These are phyloP conservation scores for Acanthamoeba triangularis DNA, from an alignment of 208 protist species.

Conservation along the genomic window DNA sequence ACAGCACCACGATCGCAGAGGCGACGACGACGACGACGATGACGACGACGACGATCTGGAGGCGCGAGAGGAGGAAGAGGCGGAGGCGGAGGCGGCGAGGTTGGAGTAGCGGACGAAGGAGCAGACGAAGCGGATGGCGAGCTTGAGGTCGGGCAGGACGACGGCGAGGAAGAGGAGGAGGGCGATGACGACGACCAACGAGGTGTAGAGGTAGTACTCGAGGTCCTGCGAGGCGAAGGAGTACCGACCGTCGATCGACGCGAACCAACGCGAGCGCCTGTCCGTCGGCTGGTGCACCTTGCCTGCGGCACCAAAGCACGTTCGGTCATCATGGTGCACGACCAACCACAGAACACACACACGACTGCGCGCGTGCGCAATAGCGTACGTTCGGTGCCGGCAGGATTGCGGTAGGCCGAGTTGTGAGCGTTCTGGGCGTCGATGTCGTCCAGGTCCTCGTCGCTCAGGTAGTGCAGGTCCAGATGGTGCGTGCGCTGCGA, in stretches of 20 bases:
- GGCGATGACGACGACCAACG: slow-evolving; percentile 18
- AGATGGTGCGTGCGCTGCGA: slow-evolving; percentile 38
- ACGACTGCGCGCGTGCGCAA: no score
- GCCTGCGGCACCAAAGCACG: no score
- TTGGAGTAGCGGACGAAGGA: neutral
- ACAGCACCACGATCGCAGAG: neutral
- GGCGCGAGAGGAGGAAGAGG: neutral
- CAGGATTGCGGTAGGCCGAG: neutral
- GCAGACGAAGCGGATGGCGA: neutral
- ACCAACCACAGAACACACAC: neutral
- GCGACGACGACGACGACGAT: neutral
- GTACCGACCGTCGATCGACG: slow-evolving; percentile 21
- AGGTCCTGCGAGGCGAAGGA: slow-evolving; percentile 28
- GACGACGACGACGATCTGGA: neutral
- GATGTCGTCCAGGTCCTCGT: slow-evolving; percentile 50
- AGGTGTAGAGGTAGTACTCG: slow-evolving; percentile 48
- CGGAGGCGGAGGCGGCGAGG: neutral
- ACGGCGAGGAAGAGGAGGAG: neutral
- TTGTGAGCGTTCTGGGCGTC: neutral
- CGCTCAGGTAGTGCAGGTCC: slow-evolving; percentile 51
- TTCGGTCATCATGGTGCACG: no score
- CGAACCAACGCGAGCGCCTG: slow-evolving; percentile 3
- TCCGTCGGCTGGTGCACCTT: neutral
- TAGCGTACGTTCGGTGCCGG: neutral
- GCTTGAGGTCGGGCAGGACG: slow-evolving; percentile 10